Evolutionary conservation across 1,284 basidiomycete species (phyloP), one percentile per base, ranked within the genome.

Genomic region (Vanrija sp.): DNA sequence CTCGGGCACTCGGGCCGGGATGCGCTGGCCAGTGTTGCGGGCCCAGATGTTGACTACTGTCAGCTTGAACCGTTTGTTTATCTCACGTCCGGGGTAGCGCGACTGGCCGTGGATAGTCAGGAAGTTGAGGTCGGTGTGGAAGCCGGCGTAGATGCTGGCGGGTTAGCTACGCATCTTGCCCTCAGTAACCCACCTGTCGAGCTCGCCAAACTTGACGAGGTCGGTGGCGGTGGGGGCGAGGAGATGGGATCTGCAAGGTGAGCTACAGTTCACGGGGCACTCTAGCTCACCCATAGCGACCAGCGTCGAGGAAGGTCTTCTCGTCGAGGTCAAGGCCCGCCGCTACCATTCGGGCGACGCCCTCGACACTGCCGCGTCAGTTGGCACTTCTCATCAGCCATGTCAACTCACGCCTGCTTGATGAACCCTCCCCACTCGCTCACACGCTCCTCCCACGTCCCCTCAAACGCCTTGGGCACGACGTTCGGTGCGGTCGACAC

Each of bases 191-290:
- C 46, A 77, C 75, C 67, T 67, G 46, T 74, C 83, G 60, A 85
- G 83, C 67, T 84, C 65, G 28, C 87, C 85, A 64, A 88, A 93
- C 66, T 87, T 89, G 25, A 78, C 73, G 12, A 96, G 80, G 69
- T 95, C 87, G 3, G 91, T 94, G 2, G 91, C 89, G 0, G 92
- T 96, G 3, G 92, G 92, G 0, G 90, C 92, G 19, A 96, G 83
- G 23, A 94, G 74, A 73, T 95, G 92, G 4, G 89, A 86, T 1
- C 91, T 93, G 40, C 16, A 38, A 38, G 19, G 15, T 49, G 14
- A 34, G 47, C 38, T 19, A 18, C 2, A 12, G 71, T 83, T 60
- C 71, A 87, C 88, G n/a, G n/a, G n/a, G n/a, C n/a, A n/a, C n/a
- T n/a, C n/a, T 2, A 12, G 71, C 83, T 60, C 71, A 87, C 88